Percentiles rank a stretch among this genome's conserved stretches.
Evolutionary conservation across 306 rosid genomes (phyloP).

Genomic region (Alnus rubra): DNA sequence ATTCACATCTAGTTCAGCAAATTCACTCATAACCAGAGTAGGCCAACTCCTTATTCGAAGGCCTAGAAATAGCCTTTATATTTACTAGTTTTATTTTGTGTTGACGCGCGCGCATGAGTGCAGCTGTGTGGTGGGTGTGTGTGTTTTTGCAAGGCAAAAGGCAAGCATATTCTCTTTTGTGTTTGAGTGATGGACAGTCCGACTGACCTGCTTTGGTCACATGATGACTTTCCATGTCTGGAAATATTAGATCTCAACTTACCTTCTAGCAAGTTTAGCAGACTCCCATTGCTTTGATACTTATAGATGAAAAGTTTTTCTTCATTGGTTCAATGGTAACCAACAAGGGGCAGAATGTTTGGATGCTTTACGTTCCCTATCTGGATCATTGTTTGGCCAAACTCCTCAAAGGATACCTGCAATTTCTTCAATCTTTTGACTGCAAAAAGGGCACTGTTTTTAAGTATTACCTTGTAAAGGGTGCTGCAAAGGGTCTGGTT

Average conservation of each 20-base stretch:
- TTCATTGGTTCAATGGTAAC: constrained; percentile 47
- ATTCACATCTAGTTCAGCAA: too few relatives aligned
- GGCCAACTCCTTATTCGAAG: background rate
- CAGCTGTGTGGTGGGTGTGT: background rate
- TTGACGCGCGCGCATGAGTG: background rate
- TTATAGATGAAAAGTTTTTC: constrained; percentile 75
- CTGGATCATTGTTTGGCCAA: constrained; percentile 49
- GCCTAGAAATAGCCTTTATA: background rate
- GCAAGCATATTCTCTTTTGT: background rate
- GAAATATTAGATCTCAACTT: constrained; percentile 27
- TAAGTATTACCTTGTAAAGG: constrained; percentile 63
- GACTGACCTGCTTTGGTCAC: too few relatives aligned
- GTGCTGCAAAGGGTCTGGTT: constrained; percentile 55
- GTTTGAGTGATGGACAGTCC: background rate
- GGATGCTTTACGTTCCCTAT: constrained; percentile 58
- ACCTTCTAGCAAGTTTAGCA: constrained; percentile 69
- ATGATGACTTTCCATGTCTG: background rate
- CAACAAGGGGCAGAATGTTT: constrained; percentile 68
- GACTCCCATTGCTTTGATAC: constrained; percentile 70
- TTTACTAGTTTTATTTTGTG: background rate
- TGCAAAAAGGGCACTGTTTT: constrained; percentile 53
- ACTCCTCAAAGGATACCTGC: constrained; percentile 58
- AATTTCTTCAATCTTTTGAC: constrained; percentile 73
- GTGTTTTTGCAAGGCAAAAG: background rate
- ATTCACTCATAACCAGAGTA: background rate